Evolutionary conservation across 2,329 filamentous ascomycete species (phyloP), one percentile per base, ranked within the genome.

Genomic region (Chaetothyriales sp.): DNA sequence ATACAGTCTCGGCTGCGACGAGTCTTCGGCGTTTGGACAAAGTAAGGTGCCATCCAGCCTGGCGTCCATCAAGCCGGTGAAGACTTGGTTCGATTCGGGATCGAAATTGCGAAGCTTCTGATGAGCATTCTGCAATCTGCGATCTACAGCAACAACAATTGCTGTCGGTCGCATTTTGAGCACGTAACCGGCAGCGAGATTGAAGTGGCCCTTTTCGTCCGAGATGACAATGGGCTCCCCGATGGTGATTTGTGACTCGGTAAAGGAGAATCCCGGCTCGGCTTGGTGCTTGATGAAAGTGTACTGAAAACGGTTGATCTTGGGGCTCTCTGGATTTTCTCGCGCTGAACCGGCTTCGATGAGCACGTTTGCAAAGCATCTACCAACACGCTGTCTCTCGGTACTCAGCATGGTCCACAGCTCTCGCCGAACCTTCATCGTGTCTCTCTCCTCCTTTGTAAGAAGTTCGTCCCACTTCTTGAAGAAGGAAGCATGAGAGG

Each of bases 171-270:
- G 80, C 28, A 94, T 81, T 40, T 85, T 79, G 0, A 85, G 85
- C 7, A 95, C 86, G 61, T 86, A 98, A 2, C 92, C 92, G 59
- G 95, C 88, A 0, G 90, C 89, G 43, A 98, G 77, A 0, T 90
- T 90, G 71, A 94, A 98, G 65, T 98, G 92, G 0, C 92, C 92
- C 55, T 86, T 77, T 66, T 98, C 92, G 61, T 95, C 92, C 0
- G 92, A 97, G 2, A 98, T 78, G n/a, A 98, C 92, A 48, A 97
- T 83, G 0, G 92, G 90, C 63, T 98, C 92, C 44, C 90, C 90
- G 22, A 86, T 76, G 1, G 76, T 80, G 28, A 98, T 78, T 62
- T 97, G 89, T 1, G 89, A 97, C 61, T 97, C 90, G 1, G 87
- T 71, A 63, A 98, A 98, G 0, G 88, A 94, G 62, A 92, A 89